Percentiles rank a stretch among this genome's conserved stretches.
These are phyloP conservation scores for Penicillium coprophilum DNA, from an alignment of 495 filamentous ascomycete genomes.

Conservation along the genomic window DNA sequence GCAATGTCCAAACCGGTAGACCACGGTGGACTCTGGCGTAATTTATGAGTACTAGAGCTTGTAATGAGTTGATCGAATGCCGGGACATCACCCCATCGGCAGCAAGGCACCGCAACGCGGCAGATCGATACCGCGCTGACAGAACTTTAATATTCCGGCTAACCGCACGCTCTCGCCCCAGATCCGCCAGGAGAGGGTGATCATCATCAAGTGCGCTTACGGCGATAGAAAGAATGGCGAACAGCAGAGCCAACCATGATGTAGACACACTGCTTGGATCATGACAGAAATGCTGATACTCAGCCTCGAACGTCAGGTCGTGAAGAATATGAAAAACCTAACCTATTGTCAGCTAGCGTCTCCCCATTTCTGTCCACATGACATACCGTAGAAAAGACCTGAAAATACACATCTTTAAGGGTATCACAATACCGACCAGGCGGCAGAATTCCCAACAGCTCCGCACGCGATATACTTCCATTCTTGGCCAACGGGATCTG, in stretches of 20 bases:
- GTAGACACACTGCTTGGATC: constrained; percentile 41
- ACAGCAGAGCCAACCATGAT: constrained; percentile 47
- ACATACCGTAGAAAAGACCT: constrained; percentile 43
- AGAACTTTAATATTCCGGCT: constrained; percentile 44
- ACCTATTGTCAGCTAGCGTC: background rate
- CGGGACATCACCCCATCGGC: constrained; percentile 45
- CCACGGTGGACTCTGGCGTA: constrained; percentile 46
- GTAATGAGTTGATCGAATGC: constrained; percentile 48
- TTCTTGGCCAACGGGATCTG: constrained; percentile 36
- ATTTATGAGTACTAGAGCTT: constrained; percentile 45
- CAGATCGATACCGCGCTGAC: constrained; percentile 45
- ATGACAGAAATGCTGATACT: constrained; percentile 47
- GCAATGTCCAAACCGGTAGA: constrained; percentile 41
- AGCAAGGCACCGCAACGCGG: constrained; percentile 44
- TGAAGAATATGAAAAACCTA: constrained; percentile 49
- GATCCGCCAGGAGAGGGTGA: constrained; percentile 41
- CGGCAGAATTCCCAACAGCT: constrained; percentile 37
- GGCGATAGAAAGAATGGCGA: constrained; percentile 45
- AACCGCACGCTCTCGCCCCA: constrained; percentile 42
- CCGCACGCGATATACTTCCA: constrained; percentile 30
- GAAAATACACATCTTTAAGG: constrained; percentile 43
- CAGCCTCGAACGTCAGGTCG: constrained; percentile 48
- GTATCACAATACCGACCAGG: constrained; percentile 41
- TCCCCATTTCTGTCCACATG: background rate
- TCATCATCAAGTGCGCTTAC: constrained; percentile 48